Conservation (phyloP, 805 yeast species). For the Candida krabiensis region DNA sequence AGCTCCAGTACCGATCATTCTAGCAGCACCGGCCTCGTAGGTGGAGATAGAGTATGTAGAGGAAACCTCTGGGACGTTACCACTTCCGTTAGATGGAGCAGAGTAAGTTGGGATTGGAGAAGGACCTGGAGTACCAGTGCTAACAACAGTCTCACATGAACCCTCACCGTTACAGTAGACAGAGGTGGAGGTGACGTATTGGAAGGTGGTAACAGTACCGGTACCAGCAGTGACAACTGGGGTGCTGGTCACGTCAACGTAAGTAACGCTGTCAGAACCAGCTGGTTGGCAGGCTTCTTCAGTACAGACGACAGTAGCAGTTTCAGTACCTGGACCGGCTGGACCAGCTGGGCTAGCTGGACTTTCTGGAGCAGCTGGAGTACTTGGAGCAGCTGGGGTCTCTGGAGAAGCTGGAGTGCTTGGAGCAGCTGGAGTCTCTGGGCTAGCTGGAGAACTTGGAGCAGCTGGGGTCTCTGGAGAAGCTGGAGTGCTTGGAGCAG, state of each 20-base stretch:
- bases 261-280: conserved; percentile 11
- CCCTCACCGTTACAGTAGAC: conserved; percentile 14
- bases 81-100: conserved; percentile 7
- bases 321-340: conserved; percentile 9
- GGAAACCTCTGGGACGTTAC: too few species aligned
- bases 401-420: conserved; percentile 11
- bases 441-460: too few species aligned
- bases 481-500: too few species aligned
- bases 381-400: conserved; percentile 12
- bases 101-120: conserved; percentile 5
- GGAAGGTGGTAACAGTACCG: conserved; percentile 36
- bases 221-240: conserved; percentile 44
- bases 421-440: too few species aligned
- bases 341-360: conserved; percentile 9
- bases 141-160: conserved; percentile 8
- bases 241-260: conserved; percentile 28
- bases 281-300: conserved; percentile 11
- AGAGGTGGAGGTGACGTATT: conserved; percentile 24
- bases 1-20: conserved; percentile 23
- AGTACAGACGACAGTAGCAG: conserved; percentile 14
- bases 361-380: conserved; percentile 4
- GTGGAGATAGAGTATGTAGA: conserved; percentile 11
- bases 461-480: too few species aligned
- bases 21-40: conserved; percentile 20
- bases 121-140: conserved; percentile 6